A percentile compares a stretch with the other conserved stretches of the same genome.
Conservation (phyloP, 139 green algal genomes). For the Asterochloris sp. region DNA sequence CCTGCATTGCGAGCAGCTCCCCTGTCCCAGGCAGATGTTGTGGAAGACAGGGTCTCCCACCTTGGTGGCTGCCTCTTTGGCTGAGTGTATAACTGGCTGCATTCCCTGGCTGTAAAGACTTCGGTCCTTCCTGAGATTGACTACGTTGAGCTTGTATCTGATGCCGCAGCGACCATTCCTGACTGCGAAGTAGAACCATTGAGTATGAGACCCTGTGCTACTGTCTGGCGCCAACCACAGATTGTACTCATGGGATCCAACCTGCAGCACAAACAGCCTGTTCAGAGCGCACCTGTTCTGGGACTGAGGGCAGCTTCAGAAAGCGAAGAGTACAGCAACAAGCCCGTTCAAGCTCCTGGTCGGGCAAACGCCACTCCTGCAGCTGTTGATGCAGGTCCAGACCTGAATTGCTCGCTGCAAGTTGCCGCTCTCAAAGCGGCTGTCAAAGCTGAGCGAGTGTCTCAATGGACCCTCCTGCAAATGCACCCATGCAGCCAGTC, state of each 20-base stretch:
- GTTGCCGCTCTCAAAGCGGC: slow-evolving; percentile 17
- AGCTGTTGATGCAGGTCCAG: too few species aligned
- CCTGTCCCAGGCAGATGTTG: not conserved
- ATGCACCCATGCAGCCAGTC: too few species aligned
- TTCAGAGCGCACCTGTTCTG: not conserved
- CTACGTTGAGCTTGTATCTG: slow-evolving; percentile 2
- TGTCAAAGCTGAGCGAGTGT: slow-evolving; percentile 2
- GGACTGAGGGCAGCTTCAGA: too few species aligned
- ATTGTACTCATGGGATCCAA: slow-evolving; percentile 8
- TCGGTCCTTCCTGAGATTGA: slow-evolving; percentile 8
- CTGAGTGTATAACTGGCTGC: slow-evolving; percentile 16
- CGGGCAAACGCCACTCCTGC: too few species aligned
- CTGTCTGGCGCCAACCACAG: slow-evolving; percentile 18
- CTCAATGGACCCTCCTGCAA: too few species aligned
- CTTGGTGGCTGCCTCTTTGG: not conserved
- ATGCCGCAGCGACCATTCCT: slow-evolving; percentile 1
- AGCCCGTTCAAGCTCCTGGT: too few species aligned
- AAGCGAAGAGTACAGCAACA: too few species aligned
- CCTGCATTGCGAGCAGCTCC: not conserved
- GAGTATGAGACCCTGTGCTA: slow-evolving; percentile 8
- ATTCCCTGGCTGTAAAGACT: slow-evolving; percentile 12
- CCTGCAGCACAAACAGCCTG: not conserved
- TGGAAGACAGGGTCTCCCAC: not conserved
- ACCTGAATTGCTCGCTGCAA: slow-evolving; percentile 13
- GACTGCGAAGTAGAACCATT: slow-evolving; percentile 17